Base-by-base conservation (phyloP, 495 filamentous ascomycete genomes). In the Melanomma pulvis-pyrius region DNA sequence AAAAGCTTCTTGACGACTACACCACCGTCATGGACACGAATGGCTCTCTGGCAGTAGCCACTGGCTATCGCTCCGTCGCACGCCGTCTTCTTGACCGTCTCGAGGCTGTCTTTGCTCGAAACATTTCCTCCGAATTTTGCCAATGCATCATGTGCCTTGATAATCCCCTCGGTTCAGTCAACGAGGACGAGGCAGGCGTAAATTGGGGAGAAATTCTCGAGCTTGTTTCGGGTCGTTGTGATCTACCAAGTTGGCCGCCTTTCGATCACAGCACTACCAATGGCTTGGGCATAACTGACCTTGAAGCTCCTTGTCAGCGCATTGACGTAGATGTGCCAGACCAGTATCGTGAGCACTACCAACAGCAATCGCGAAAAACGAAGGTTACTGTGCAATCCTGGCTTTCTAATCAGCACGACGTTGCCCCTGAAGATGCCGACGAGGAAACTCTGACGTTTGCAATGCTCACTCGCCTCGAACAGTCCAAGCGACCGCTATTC, bases 131-230 rank as follows among this genome's bases (percentile, higher is more conserved):
- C 0, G 88, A 96, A 63, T 87, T 84, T 2, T 97, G 93, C 74
- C 76, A 77, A 22, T 93, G 93, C 75, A 76, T 90, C 50, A 89
- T 96, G 81, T 97, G 93, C 71, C 82, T 90, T 15, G 9, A 44
- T 61, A 44, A 44, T 44, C 39, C 39, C 17, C 65, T 39, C 57
- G 63, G 8, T 70, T 70, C 17, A 56, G 61, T 28, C 17, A 29
- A 82, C 26, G 82, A 80, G 4, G 78, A 82, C 21, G 67, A 80
- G 15, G 78, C 79, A 21, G 92, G 92, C 1, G 80, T 97, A n/a
- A 93, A 91, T 68, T 99, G 96, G 96, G 93, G 93, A 1, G 96
- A 98, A 68, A 91, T 98, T 7, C 81, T 99, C 25, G 94, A 99
- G 77, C 85, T 91, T 67, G 92, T 97, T 6, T 92, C 91, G 60